Conservation (phyloP, 75 land plant genomes). For the Cunninghamia lanceolata region DNA sequence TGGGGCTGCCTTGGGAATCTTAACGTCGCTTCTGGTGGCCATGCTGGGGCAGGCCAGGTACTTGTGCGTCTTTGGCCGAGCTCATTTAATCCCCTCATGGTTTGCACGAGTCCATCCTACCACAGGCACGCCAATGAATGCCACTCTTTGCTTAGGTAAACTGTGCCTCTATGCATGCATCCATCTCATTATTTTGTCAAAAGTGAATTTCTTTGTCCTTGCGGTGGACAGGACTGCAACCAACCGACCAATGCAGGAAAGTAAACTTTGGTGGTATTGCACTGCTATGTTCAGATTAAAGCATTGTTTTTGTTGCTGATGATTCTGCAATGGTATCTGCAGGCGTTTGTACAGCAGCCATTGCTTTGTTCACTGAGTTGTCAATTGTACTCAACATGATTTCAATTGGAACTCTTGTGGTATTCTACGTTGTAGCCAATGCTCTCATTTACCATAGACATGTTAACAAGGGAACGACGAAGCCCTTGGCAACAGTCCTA, state of each 20-base stretch:
- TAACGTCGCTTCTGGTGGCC: conserved; percentile 76
- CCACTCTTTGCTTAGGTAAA: conserved; percentile 68
- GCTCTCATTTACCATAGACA: conserved; percentile 71
- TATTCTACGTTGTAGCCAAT: conserved; percentile 84
- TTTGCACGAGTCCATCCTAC: conserved; percentile 66
- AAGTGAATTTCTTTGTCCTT: background rate
- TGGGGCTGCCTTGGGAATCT: conserved; percentile 71
- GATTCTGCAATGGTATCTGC: conserved; percentile 4
- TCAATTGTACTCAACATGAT: conserved; percentile 64
- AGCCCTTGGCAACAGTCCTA: conserved; percentile 27
- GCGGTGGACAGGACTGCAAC: background rate
- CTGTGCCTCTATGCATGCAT: background rate
- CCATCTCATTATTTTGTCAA: background rate
- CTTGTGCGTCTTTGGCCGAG: conserved; percentile 69
- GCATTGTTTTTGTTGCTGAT: background rate
- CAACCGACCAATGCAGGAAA: background rate
- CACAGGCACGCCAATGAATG: conserved; percentile 73
- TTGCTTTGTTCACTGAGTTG: conserved; percentile 71
- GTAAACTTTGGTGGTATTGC: background rate
- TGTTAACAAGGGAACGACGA: conserved; percentile 27
- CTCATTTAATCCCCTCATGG: conserved; percentile 69
- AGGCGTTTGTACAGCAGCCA: conserved; percentile 71
- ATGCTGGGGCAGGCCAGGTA: conserved; percentile 91
- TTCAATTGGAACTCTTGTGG: conserved; percentile 76
- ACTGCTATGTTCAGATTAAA: conserved; percentile 1